phyloP scores from a whole-genome alignment of 2,329 filamentous ascomycete genomes.

The Ascochyta lentis region DNA sequence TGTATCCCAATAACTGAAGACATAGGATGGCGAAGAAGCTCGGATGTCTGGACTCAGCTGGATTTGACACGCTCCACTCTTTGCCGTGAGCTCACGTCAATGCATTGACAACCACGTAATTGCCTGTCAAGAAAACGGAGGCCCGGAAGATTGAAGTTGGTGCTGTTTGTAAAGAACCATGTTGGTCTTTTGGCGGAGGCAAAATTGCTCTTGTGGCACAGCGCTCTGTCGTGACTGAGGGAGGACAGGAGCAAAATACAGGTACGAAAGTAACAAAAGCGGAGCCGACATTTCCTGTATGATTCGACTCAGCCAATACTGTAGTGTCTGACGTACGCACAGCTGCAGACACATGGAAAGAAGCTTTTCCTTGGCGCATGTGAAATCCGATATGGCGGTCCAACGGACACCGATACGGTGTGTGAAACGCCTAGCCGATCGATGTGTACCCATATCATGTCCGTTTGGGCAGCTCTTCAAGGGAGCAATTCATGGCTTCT shows the following conservation, averaged over 20 bases:
- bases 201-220: conserved; percentile 7
- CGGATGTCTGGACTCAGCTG: conserved; percentile 23
- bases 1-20: conserved; percentile 18
- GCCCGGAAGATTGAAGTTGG: not conserved
- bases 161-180: not conserved
- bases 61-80: conserved; percentile 22
- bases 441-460: conserved; percentile 16
- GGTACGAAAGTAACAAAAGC: conserved; percentile 14
- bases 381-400: conserved; percentile 25
- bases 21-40: conserved; percentile 27
- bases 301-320: conserved; percentile 22
- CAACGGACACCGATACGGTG: conserved; percentile 22
- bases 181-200: not conserved
- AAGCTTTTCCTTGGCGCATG: conserved; percentile 31
- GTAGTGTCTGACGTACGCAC: conserved; percentile 14
- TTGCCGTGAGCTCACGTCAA: conserved; percentile 26
- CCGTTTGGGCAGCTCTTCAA: conserved; percentile 20
- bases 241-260: not conserved
- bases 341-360: conserved; percentile 22
- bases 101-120: conserved; percentile 14
- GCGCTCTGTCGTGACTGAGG: not conserved
- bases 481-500: conserved; percentile 18
- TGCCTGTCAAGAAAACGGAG: not conserved
- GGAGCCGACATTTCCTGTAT: conserved; percentile 16
- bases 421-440: conserved; percentile 24